Conservation (phyloP, 208 protist genomes). For the Leptomonas pyrrhocoris region DNA sequence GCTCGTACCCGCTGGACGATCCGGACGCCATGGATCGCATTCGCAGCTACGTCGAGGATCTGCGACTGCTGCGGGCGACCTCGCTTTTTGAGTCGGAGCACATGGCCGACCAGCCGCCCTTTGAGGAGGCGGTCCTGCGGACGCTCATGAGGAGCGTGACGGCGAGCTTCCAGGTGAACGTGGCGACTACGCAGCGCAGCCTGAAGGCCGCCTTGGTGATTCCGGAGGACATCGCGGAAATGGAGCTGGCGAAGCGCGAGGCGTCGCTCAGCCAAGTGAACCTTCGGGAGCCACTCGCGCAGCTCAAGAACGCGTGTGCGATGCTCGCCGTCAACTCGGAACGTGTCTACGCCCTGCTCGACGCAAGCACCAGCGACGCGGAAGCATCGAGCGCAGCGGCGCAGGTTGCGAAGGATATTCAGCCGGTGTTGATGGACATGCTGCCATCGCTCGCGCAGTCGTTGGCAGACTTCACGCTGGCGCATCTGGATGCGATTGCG, state of each 20-base stretch:
- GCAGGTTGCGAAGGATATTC: slow-evolving; percentile 64
- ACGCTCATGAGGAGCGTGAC: slow-evolving; percentile 71
- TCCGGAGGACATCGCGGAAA: slow-evolving; percentile 41
- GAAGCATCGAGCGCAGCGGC: slow-evolving; percentile 30
- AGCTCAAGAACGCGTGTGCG: slow-evolving; percentile 82
- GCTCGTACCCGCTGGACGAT: slow-evolving; percentile 69
- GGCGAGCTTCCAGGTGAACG: slow-evolving; percentile 50
- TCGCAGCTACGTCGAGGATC: slow-evolving; percentile 67
- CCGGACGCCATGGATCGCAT: slow-evolving; percentile 81
- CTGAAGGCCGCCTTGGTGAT: slow-evolving; percentile 52
- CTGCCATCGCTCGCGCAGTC: slow-evolving; percentile 48
- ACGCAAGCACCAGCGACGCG: slow-evolving; percentile 6
- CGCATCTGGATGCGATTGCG: slow-evolving; percentile 42
- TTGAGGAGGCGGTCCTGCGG: slow-evolving; percentile 64
- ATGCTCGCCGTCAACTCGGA: slow-evolving; percentile 63
- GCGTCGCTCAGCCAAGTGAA: slow-evolving; percentile 41
- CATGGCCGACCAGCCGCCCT: slow-evolving; percentile 35
- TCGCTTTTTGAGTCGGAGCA: slow-evolving; percentile 50
- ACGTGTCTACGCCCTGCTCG: slow-evolving; percentile 41
- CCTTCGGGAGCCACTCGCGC: slow-evolving; percentile 70
- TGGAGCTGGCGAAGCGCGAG: slow-evolving; percentile 36
- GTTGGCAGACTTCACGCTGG: slow-evolving; percentile 46
- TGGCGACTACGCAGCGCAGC: slow-evolving; percentile 55
- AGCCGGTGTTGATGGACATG: slow-evolving; percentile 75
- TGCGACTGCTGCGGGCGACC: slow-evolving; percentile 82